Percentiles rank a stretch among this genome's conserved stretches.
These are phyloP conservation scores for Gilbertella persicaria DNA, from an alignment of 371 early-diverging fungal species.

Conservation along the genomic window DNA sequence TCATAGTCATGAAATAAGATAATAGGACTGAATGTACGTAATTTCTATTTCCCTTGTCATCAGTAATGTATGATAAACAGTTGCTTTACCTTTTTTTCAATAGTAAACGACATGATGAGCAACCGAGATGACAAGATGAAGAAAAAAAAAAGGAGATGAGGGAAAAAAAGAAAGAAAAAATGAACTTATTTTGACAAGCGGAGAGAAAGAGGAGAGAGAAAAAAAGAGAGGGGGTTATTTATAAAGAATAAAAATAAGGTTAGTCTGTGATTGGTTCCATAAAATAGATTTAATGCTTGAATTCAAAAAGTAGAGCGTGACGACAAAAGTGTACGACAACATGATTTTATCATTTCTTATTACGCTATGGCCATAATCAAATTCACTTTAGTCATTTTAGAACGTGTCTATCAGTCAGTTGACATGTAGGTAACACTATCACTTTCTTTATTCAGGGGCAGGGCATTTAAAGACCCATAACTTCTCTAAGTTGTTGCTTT, in stretches of 20 bases:
- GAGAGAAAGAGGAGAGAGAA: constrained; percentile 1
- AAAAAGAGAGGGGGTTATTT: neutral
- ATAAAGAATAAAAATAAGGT: constrained; percentile 1
- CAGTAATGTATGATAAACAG: no score
- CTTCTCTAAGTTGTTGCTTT: constrained; percentile 42
- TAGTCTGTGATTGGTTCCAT: neutral
- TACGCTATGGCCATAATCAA: constrained; percentile 15
- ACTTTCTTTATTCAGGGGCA: constrained; percentile 6
- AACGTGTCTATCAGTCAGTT: constrained; percentile 13
- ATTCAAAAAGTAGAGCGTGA: no score
- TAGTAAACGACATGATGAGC: neutral
- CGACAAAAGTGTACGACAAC: neutral
- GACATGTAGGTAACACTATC: constrained; percentile 10
- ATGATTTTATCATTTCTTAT: neutral
- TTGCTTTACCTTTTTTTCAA: constrained; percentile 3
- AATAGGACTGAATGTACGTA: constrained; percentile 42
- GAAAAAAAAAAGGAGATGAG: neutral
- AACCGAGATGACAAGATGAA: neutral
- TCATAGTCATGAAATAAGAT: constrained; percentile 44
- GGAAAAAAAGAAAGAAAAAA: neutral
- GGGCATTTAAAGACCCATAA: constrained; percentile 38
- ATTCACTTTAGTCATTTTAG: constrained; percentile 10
- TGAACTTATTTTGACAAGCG: constrained; percentile 17
- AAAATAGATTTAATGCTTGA: no score
- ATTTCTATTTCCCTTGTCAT: neutral